phyloP scores from a whole-genome alignment of 2,329 filamentous ascomycete species.

The Chrysoporthe austroafricana region DNA sequence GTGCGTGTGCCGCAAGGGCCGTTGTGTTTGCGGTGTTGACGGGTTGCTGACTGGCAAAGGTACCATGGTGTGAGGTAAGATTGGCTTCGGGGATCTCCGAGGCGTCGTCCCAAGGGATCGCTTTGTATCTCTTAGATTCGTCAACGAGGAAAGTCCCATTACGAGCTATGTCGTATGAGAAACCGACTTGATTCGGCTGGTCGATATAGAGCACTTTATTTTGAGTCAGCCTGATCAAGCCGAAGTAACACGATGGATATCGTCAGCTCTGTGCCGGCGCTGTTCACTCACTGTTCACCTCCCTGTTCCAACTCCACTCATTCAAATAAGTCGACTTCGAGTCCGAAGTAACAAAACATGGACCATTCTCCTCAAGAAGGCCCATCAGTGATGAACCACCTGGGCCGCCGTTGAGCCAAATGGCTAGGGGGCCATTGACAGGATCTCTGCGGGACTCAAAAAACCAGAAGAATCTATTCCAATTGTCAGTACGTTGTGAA shows the following conservation, averaged over 20 bases:
- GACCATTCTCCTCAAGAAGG: constrained; percentile 56
- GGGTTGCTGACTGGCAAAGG: constrained; percentile 42
- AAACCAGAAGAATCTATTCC: constrained; percentile 23
- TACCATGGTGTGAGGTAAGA: constrained; percentile 42
- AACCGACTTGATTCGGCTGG: constrained; percentile 44
- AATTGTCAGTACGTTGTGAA: not conserved
- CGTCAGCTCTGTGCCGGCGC: not conserved
- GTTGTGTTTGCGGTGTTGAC: constrained; percentile 52
- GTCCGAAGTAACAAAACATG: constrained; percentile 55
- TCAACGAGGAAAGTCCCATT: constrained; percentile 12
- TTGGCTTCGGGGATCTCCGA: constrained; percentile 41
- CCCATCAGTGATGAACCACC: constrained; percentile 59
- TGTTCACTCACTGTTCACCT: constrained; percentile 37
- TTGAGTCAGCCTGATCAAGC: constrained; percentile 38
- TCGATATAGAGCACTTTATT: constrained; percentile 62
- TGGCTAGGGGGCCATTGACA: constrained; percentile 45
- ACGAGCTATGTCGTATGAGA: constrained; percentile 29
- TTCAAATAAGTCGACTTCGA: constrained; percentile 55
- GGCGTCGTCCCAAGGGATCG: constrained; percentile 37
- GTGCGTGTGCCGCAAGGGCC: constrained; percentile 53
- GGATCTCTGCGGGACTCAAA: constrained; percentile 24
- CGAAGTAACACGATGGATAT: not conserved
- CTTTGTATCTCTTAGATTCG: constrained; percentile 3
- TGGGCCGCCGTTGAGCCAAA: constrained; percentile 65
- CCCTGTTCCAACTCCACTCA: constrained; percentile 64